Conservation (phyloP, 371 early-diverging fungal species). For the Rhizopus arrhizus region DNA sequence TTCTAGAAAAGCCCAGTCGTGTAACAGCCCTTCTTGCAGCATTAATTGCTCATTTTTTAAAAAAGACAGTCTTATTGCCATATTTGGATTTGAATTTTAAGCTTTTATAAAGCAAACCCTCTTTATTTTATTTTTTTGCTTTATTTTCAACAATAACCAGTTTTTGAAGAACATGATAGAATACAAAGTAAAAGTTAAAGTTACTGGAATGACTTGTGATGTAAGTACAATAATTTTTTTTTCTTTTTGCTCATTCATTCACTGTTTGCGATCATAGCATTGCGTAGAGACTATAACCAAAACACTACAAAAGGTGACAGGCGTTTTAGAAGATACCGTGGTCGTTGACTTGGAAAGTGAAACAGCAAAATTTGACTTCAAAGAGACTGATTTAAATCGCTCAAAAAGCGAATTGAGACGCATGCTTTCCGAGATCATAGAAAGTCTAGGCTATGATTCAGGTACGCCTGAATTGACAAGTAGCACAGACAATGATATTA, state of each 20-base stretch:
- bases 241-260: background rate
- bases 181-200: constrained; percentile 17
- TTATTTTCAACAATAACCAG: background rate
- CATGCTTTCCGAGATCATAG: constrained; percentile 25
- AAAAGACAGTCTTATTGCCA: constrained; percentile 18
- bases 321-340: constrained; percentile 15
- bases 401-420: constrained; percentile 15
- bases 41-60: constrained; percentile 18
- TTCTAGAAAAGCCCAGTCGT: background rate
- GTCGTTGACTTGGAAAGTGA: constrained; percentile 32
- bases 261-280: constrained; percentile 7
- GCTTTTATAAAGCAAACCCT: background rate
- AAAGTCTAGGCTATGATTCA: constrained; percentile 42
- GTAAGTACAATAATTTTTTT: constrained; percentile 13
- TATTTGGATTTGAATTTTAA: constrained; percentile 8
- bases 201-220: constrained; percentile 44
- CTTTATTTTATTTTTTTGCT: background rate
- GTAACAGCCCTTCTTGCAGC: constrained; percentile 5
- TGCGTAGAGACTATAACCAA: constrained; percentile 30
- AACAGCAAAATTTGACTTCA: constrained; percentile 21
- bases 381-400: background rate
- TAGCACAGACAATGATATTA: background rate
- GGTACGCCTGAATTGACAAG: constrained; percentile 9
- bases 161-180: constrained; percentile 6
- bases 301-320: constrained; percentile 27